These are phyloP conservation scores for Lepidium africanum DNA, from an alignment of 345 rosid species.

Conservation along the genomic window DNA sequence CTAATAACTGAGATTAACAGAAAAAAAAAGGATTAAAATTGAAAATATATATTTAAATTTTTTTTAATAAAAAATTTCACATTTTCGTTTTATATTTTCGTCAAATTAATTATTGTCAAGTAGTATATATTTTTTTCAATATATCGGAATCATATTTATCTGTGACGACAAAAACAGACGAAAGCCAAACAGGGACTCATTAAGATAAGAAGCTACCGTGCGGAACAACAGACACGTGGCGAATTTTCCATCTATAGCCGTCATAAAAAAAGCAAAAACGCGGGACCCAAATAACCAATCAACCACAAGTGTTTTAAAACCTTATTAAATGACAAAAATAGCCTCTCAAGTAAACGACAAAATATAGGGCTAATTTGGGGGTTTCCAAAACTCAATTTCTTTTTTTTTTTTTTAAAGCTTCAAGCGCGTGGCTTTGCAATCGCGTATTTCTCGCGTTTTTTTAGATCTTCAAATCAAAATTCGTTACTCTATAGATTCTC, in stretches of 20 bases:
- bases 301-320: not conserved
- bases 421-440: slow-evolving; percentile 6
- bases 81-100: no score
- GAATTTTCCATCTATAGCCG: slow-evolving; percentile 15
- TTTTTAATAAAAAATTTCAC: no score
- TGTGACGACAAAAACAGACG: slow-evolving; percentile 8
- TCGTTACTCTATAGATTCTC: slow-evolving; percentile 2
- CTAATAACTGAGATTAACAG: no score
- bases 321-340: not conserved
- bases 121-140: no score
- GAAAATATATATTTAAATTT: no score
- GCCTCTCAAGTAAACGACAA: slow-evolving; percentile 4
- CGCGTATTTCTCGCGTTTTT: slow-evolving; percentile 4
- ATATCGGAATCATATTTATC: not conserved
- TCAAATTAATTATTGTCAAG: no score
- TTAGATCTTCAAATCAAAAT: slow-evolving; percentile 14
- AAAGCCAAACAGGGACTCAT: not conserved
- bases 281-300: slow-evolving; percentile 18
- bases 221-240: slow-evolving; percentile 9
- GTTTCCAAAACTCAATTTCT: not conserved
- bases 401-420: not conserved
- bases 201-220: slow-evolving; percentile 2
- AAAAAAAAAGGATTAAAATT: no score
- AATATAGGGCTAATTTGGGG: not conserved
- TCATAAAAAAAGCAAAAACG: not conserved